Evolutionary conservation across 306 rosid species (phyloP).

Genomic region (Vachellia pachyceras): DNA sequence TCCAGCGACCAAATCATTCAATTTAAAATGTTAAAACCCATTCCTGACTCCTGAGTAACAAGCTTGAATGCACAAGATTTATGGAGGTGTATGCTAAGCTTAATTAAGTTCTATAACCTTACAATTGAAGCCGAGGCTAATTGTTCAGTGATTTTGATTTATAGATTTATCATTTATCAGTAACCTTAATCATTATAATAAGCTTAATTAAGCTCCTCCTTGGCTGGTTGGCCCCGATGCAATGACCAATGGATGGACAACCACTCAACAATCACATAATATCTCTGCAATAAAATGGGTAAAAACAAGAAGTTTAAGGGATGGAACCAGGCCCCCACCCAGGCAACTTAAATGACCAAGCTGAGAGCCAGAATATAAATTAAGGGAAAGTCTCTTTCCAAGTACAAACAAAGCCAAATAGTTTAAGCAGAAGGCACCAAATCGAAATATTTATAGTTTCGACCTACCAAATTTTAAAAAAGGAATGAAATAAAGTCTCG

Average conservation of each 20-base stretch:
- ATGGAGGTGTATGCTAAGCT: constrained; percentile 17
- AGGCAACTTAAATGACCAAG: constrained; percentile 36
- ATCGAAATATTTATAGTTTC: constrained; percentile 28
- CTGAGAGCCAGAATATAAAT: constrained; percentile 35
- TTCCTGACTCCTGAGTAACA: not conserved
- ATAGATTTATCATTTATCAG: constrained; percentile 16
- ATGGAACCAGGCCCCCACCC: constrained; percentile 50
- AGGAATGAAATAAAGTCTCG: constrained; percentile 17
- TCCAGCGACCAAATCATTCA: not conserved
- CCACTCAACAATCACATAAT: constrained; percentile 42
- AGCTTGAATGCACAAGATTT: not conserved
- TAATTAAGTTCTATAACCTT: constrained; percentile 1
- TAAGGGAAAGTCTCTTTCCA: constrained; percentile 29
- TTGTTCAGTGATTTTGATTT: constrained; percentile 5
- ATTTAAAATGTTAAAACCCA: not conserved
- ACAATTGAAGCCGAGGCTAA: constrained; percentile 12
- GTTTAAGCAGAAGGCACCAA: constrained; percentile 36
- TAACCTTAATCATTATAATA: constrained; percentile 11
- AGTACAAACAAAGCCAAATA: constrained; percentile 42
- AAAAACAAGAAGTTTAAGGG: constrained; percentile 17
- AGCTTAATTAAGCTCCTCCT: constrained; percentile 29
- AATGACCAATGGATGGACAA: constrained; percentile 40
- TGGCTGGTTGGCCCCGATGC: constrained; percentile 15
- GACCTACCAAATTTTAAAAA: constrained; percentile 34
- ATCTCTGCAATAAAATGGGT: constrained; percentile 3